Conservation (phyloP, 371 early-diverging fungal genomes). For the Funneliformis caledonium region DNA sequence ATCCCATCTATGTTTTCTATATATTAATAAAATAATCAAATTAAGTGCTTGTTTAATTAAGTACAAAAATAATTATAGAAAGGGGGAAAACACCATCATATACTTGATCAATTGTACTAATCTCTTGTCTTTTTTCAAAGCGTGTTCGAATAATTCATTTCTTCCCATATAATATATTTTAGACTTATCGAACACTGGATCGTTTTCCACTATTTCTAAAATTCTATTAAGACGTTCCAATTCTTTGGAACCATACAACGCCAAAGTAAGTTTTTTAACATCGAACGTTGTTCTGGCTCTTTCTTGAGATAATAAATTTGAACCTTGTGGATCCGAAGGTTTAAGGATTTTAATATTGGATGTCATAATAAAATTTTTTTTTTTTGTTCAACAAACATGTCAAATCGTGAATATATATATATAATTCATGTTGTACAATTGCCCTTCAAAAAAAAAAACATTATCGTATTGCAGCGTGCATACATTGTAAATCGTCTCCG, state of each 20-base stretch:
- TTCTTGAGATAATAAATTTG: conserved; percentile 60
- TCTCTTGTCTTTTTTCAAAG: conserved; percentile 60
- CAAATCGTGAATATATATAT: not conserved
- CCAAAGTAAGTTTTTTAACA: conserved; percentile 57
- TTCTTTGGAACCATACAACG: conserved; percentile 60
- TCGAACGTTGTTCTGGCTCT: conserved; percentile 61
- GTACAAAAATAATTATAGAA: not conserved
- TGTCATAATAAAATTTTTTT: not conserved
- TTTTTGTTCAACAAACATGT: conserved; percentile 1
- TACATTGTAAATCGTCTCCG: too few relatives aligned
- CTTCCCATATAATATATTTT: conserved; percentile 60
- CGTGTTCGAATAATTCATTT: conserved; percentile 54
- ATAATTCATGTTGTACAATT: too few relatives aligned
- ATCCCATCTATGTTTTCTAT: conserved; percentile 55
- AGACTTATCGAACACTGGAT: conserved; percentile 66
- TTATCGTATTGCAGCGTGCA: too few relatives aligned
- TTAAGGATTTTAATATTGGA: conserved; percentile 54
- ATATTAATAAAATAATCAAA: not conserved
- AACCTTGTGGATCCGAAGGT: conserved; percentile 62
- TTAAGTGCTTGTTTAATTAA: not conserved
- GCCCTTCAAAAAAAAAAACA: too few relatives aligned
- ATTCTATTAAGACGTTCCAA: conserved; percentile 56
- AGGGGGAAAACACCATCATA: too few relatives aligned
- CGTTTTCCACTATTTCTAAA: conserved; percentile 57
- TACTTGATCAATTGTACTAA: conserved; percentile 55